phyloP scores from a whole-genome alignment of 768 basidiomycete genomes.

The Boletales sp. region DNA sequence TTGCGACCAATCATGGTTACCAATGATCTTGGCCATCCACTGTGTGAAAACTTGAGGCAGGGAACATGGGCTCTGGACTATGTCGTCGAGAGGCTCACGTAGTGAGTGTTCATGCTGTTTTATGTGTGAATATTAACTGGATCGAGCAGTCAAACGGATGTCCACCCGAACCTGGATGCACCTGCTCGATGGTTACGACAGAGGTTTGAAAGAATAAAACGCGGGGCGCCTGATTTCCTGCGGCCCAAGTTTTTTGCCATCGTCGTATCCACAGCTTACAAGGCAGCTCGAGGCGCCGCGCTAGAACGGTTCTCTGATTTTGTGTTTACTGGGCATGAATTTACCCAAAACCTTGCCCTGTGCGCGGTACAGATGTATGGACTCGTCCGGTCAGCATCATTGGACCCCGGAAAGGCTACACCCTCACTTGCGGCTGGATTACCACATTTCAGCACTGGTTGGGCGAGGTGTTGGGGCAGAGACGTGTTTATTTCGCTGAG shows the following conservation, averaged over 20 bases:
- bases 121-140: slow-evolving; percentile 11
- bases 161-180: slow-evolving; percentile 63
- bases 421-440: slow-evolving; percentile 92
- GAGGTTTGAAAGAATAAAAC: slow-evolving; percentile 80
- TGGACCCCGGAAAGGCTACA: slow-evolving; percentile 65
- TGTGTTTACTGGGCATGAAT: slow-evolving; percentile 75
- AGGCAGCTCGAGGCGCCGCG: slow-evolving; percentile 77
- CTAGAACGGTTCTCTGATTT: slow-evolving; percentile 90
- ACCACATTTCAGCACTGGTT: slow-evolving; percentile 88
- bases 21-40: slow-evolving; percentile 91
- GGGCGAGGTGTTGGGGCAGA: slow-evolving; percentile 98
- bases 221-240: slow-evolving; percentile 75
- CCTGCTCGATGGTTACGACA: slow-evolving; percentile 84
- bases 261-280: slow-evolving; percentile 87
- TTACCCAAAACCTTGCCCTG: slow-evolving; percentile 88
- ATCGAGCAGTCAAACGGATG: slow-evolving; percentile 49
- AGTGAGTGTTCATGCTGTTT: slow-evolving; percentile 45
- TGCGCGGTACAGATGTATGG: slow-evolving; percentile 91
- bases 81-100: slow-evolving; percentile 60
- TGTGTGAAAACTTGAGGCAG: slow-evolving; percentile 82
- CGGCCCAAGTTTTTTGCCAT: slow-evolving; percentile 97
- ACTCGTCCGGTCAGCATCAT: slow-evolving; percentile 82
- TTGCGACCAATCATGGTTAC: slow-evolving; percentile 78
- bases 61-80: slow-evolving; percentile 96
- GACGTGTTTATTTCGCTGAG: slow-evolving; percentile 92